A percentile compares a stretch with the other conserved stretches of the same genome.
Evolutionary conservation across 2,329 filamentous ascomycete genomes (phyloP).

Genomic region (Talaromyces albobiverticillius): DNA sequence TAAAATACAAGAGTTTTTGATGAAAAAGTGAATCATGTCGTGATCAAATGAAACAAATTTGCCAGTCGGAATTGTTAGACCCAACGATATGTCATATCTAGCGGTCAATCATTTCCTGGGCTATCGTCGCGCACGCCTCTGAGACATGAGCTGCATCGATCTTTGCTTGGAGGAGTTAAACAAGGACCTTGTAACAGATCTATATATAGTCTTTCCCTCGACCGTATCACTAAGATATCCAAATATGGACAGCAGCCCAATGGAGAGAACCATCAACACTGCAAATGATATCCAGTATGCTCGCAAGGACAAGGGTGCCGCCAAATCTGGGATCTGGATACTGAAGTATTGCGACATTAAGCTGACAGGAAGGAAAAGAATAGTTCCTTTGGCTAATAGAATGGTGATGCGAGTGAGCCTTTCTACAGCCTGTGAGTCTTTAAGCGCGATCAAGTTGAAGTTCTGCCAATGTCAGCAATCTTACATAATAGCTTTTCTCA

Average conservation of each 20-base stretch:
- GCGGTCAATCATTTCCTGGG: no score
- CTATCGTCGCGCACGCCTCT: constrained; percentile 7
- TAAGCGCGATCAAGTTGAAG: constrained; percentile 74
- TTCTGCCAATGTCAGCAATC: constrained; percentile 49
- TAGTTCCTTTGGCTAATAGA: constrained; percentile 69
- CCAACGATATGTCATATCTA: no score
- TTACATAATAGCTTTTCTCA: neutral
- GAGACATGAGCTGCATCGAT: constrained; percentile 16
- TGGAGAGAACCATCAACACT: constrained; percentile 59
- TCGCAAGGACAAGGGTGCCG: constrained; percentile 55
- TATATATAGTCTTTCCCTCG: constrained; percentile 54
- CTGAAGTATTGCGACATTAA: constrained; percentile 75
- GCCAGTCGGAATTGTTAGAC: neutral
- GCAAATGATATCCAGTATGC: constrained; percentile 69
- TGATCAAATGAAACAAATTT: neutral
- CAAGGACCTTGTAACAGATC: constrained; percentile 38
- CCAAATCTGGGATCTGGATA: constrained; percentile 59
- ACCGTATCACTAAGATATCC: constrained; percentile 57
- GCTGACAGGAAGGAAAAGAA: constrained; percentile 71
- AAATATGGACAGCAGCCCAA: constrained; percentile 57
- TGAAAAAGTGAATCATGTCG: neutral
- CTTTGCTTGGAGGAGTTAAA: constrained; percentile 31
- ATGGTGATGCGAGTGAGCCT: constrained; percentile 69
- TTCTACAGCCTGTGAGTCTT: constrained; percentile 70
- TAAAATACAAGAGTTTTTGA: neutral